Evolutionary conservation across 306 rosid genomes (phyloP).

Genomic region (Cicer arietinum): DNA sequence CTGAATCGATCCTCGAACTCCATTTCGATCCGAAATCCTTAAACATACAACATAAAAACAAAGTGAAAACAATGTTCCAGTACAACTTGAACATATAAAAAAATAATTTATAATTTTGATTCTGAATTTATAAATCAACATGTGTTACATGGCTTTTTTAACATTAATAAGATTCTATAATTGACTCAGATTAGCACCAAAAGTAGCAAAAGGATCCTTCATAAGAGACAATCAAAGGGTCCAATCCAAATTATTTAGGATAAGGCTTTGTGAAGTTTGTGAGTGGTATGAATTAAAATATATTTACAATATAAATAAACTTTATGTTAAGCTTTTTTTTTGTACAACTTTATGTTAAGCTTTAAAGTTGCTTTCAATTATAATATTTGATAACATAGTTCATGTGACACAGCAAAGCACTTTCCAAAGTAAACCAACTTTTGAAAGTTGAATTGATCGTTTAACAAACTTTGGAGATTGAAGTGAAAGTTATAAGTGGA

Average conservation of each 20-base stretch:
- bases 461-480: conserved; percentile 28
- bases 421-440: conserved; percentile 50
- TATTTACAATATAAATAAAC: conserved; percentile 40
- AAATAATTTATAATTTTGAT: conserved; percentile 42
- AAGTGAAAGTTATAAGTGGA: conserved; percentile 5
- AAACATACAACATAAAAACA: conserved; percentile 38
- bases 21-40: conserved; percentile 60
- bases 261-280: conserved; percentile 52
- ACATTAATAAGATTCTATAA: conserved; percentile 28
- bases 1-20: conserved; percentile 70
- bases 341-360: background rate
- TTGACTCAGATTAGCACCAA: conserved; percentile 63
- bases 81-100: conserved; percentile 40
- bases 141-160: conserved; percentile 46
- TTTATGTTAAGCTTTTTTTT: no score
- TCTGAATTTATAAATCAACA: conserved; percentile 42
- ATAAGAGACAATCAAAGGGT: conserved; percentile 38
- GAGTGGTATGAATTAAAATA: conserved; percentile 41
- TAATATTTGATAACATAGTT: conserved; percentile 43
- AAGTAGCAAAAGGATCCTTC: conserved; percentile 37
- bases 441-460: conserved; percentile 45
- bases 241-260: conserved; percentile 44
- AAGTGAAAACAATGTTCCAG: conserved; percentile 41
- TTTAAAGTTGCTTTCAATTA: conserved; percentile 39
- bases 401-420: conserved; percentile 47